phyloP scores from a whole-genome alignment of 495 filamentous ascomycete genomes.

The Cercophora newfieldiana region DNA sequence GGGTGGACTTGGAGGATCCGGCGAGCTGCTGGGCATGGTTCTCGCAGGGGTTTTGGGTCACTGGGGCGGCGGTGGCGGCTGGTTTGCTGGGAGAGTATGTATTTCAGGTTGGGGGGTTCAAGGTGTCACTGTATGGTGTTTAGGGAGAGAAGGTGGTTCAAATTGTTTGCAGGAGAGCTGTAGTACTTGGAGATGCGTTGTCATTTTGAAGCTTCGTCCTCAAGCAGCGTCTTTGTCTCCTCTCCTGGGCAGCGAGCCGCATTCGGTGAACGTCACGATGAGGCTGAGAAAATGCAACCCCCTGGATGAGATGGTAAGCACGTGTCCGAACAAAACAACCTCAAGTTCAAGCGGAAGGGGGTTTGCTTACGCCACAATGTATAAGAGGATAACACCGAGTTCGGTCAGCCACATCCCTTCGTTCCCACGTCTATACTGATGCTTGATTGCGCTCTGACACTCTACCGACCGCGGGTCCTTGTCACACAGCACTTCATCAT shows the following conservation, averaged over 20 bases:
- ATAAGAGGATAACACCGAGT: neutral
- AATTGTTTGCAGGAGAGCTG: too few species aligned
- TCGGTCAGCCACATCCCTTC: neutral
- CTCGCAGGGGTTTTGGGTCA: constrained; percentile 37
- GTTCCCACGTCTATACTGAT: too few species aligned
- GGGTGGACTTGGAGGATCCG: constrained; percentile 39
- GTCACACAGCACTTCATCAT: too few species aligned
- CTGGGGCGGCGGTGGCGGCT: constrained; percentile 17
- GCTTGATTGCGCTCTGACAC: too few species aligned
- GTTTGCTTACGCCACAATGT: neutral
- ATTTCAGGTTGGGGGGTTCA: neutral
- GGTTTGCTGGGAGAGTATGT: neutral
- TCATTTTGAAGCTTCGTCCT: neutral
- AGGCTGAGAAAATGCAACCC: neutral
- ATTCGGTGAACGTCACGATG: neutral
- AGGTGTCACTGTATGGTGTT: too few species aligned
- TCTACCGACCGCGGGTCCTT: too few species aligned
- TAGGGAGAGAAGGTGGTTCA: too few species aligned
- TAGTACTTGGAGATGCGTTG: neutral
- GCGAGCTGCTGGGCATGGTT: constrained; percentile 47
- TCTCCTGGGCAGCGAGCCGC: neutral
- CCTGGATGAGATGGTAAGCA: neutral
- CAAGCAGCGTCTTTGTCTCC: neutral
- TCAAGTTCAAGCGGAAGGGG: too few species aligned
- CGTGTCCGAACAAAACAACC: neutral